Base-by-base conservation (phyloP, 176 grass and related monocot species). In the Tuctoria greenei region DNA sequence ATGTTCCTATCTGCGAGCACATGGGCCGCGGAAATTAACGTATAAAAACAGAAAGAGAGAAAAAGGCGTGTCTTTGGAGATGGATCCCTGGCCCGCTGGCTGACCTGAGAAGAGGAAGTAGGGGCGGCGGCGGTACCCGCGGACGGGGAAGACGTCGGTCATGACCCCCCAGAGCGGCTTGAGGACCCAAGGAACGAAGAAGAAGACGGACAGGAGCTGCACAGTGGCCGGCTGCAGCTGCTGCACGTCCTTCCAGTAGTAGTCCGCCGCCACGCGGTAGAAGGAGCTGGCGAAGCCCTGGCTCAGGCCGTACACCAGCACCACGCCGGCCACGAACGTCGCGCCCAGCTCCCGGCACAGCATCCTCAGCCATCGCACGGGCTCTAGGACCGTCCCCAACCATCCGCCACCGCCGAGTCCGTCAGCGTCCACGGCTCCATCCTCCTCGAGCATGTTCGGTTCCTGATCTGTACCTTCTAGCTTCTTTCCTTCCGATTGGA, bases 241-340 rank as follows among this genome's bases (percentile, higher is more conserved):
- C 78, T 97, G 90, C 77, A 90, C 93, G 72, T 97, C 90, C 85
- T 97, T 97, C 93, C 93, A 97, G 83, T 97, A 97, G 86, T 97
- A 97, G 76, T 93, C 93, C 4, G 90, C 72, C 37, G 87, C 90
- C 64, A 97, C 90, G 12, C 88, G 77, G 75, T 84, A 88, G 82
- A 91, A 93, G 34, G 90, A 93, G 4, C 85, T 61, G 10, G 83
- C 84, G 79, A 97, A 97, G 9, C 93, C 90, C 76, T 97, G 85
- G 85, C 78, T 93, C 10, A 97, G 83, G 8, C 93, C 93, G 66
- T 89, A 93, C n/a, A 97, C 93, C 69, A 97, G 81, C 64, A 93
- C 88, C 60, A 97, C 85, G 34, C 93, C 93, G 31, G 83, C 65
- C 45, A 97, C 82, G 42, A 93, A 93, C 62, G 87, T 97, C 64